A percentile compares a stretch with the other conserved stretches of the same genome.
Conservation (phyloP, 345 rosid species). For the Geranium brycei region DNA sequence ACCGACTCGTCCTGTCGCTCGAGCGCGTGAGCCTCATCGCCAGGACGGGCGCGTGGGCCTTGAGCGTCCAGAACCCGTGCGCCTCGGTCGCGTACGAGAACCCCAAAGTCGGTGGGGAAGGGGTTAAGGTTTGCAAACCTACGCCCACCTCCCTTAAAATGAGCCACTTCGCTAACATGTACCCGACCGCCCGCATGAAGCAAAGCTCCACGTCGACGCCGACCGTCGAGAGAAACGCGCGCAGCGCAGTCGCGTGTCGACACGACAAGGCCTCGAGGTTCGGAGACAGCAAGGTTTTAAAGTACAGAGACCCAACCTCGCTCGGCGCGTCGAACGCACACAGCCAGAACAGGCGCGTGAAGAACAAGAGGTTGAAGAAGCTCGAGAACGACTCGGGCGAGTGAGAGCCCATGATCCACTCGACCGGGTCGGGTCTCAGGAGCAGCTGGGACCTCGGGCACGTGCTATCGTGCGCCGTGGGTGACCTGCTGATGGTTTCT, state of each 20-base stretch:
- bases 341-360: slow-evolving; percentile 65
- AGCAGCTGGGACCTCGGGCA: slow-evolving; percentile 52
- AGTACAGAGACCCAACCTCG: slow-evolving; percentile 63
- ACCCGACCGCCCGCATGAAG: slow-evolving; percentile 62
- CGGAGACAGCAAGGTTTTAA: slow-evolving; percentile 45
- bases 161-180: slow-evolving; percentile 67
- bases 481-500: slow-evolving; percentile 50
- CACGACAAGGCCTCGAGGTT: slow-evolving; percentile 33
- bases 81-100: slow-evolving; percentile 63
- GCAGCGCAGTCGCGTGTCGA: slow-evolving; percentile 37
- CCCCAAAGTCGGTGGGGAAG: slow-evolving; percentile 22
- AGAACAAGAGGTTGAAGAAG: slow-evolving; percentile 51
- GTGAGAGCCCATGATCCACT: slow-evolving; percentile 79
- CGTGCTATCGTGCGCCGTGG: slow-evolving; percentile 27
- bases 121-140: slow-evolving; percentile 33
- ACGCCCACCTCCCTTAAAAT: slow-evolving; percentile 53
- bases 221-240: slow-evolving; percentile 41
- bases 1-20: slow-evolving; percentile 12
- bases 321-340: slow-evolving; percentile 54
- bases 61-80: slow-evolving; percentile 66
- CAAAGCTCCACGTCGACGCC: slow-evolving; percentile 67
- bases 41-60: slow-evolving; percentile 50
- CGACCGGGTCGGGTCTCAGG: slow-evolving; percentile 49
- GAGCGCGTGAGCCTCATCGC: slow-evolving; percentile 43
- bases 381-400: slow-evolving; percentile 61